Percentiles rank a stretch among this genome's conserved stretches.
phyloP scores from a whole-genome alignment of 2,329 filamentous ascomycete genomes.

The Proliferodiscus dingleyae region DNA sequence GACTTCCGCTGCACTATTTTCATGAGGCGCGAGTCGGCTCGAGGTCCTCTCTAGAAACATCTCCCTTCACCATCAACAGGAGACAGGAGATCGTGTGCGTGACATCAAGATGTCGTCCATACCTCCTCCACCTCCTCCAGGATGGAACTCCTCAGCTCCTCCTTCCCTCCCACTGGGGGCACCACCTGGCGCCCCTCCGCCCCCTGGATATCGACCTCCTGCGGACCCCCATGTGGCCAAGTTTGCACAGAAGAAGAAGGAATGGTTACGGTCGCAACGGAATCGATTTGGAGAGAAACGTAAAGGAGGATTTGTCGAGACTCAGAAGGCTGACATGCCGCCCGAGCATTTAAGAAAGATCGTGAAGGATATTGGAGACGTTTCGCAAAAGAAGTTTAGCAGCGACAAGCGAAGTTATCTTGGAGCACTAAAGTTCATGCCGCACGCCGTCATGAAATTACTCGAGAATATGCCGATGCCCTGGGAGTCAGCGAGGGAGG shows the following conservation, averaged over 20 bases:
- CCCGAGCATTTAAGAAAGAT: conserved; percentile 98
- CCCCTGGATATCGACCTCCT: conserved; percentile 77
- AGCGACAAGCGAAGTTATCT: conserved; percentile 98
- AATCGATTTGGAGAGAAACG: conserved; percentile 96
- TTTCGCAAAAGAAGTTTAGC: conserved; percentile 98
- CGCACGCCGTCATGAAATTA: conserved; percentile 93
- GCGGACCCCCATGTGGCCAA: conserved; percentile 84
- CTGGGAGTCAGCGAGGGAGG: conserved; percentile 93
- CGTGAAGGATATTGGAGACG: conserved; percentile 96
- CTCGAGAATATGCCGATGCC: conserved; percentile 99
- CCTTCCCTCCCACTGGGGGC: conserved; percentile 45
- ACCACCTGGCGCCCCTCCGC: conserved; percentile 58
- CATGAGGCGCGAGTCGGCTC: too few species aligned
- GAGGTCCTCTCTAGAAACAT: too few species aligned
- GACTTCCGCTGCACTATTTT: too few species aligned
- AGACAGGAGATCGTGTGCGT: conserved; percentile 24
- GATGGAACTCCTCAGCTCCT: conserved; percentile 51
- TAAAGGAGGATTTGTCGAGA: conserved; percentile 93
- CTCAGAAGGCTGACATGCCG: conserved; percentile 97
- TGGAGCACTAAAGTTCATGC: conserved; percentile 98
- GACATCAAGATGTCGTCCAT: conserved; percentile 49
- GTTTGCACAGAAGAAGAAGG: conserved; percentile 97
- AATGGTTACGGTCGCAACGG: conserved; percentile 90
- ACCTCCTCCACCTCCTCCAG: conserved; percentile 64
- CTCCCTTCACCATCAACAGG: conserved; percentile 17